Percentiles rank a stretch among this genome's conserved stretches.
Conservation (phyloP, 208 protist species). For the Wallacemonas sp. region DNA sequence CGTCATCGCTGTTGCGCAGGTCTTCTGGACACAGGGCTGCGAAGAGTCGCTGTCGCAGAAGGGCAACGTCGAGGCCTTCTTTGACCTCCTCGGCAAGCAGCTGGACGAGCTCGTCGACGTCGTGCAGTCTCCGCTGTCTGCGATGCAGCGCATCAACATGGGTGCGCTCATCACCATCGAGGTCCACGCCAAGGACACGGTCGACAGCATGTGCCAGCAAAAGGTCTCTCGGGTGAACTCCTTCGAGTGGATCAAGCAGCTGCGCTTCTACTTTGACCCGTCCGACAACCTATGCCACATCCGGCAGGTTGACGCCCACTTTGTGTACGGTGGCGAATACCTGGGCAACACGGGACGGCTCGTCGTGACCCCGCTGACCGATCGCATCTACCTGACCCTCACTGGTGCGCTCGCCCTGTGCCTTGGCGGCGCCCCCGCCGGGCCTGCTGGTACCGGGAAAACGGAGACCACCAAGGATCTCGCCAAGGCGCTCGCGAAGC, state of each 20-base stretch:
- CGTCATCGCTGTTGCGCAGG: conserved; percentile 91
- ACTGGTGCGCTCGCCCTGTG: conserved; percentile 94
- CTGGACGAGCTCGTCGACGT: conserved; percentile 91
- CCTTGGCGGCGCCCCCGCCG: conserved; percentile 93
- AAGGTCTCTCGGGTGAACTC: conserved; percentile 68
- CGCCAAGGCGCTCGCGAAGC: conserved; percentile 96
- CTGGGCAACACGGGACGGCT: conserved; percentile 96
- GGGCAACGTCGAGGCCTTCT: conserved; percentile 67
- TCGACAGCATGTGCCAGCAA: conserved; percentile 71
- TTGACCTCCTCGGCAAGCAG: conserved; percentile 69
- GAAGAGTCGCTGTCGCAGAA: conserved; percentile 81
- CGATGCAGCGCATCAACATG: conserved; percentile 92
- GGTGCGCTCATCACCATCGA: conserved; percentile 97
- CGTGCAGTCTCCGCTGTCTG: conserved; percentile 88
- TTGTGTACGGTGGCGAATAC: conserved; percentile 97
- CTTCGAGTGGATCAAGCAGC: conserved; percentile 98
- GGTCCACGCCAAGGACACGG: conserved; percentile 96
- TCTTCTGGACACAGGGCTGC: conserved; percentile 96
- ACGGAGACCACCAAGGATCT: conserved; percentile 98
- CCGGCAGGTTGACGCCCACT: conserved; percentile 93
- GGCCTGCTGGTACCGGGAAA: conserved; percentile 93
- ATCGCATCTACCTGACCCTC: conserved; percentile 97
- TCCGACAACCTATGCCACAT: conserved; percentile 84
- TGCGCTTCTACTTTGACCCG: conserved; percentile 97
- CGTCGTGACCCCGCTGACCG: conserved; percentile 97